Evolutionary conservation across 179 eudicot genomes (phyloP).

Genomic region (Actinidia arguta): DNA sequence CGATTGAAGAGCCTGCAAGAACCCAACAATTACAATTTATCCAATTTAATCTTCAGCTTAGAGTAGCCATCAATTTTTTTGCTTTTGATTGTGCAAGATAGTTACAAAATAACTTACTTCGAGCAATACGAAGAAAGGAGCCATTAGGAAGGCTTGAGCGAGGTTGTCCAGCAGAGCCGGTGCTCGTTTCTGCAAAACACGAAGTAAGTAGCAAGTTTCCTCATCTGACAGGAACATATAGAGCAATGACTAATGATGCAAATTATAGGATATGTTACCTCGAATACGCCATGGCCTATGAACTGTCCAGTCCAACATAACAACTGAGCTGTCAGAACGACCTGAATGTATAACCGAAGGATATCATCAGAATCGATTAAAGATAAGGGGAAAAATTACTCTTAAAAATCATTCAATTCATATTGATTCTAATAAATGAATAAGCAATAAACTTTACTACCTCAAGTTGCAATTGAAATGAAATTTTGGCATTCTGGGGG

Average conservation of each 20-base stretch:
- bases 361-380: too few species aligned
- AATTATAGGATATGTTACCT: conserved; percentile 49
- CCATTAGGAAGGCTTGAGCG: conserved; percentile 88
- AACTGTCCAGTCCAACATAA: conserved; percentile 88
- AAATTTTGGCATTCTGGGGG: too few species aligned
- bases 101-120: too few species aligned
- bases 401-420: too few species aligned
- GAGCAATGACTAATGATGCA: neutral
- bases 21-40: neutral
- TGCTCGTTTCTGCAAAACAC: conserved; percentile 77
- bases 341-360: conserved; percentile 43
- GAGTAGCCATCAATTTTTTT: too few species aligned
- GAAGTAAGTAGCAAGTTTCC: neutral
- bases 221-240: neutral
- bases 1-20: conserved; percentile 57
- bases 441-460: too few species aligned
- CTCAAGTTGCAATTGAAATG: too few species aligned
- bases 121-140: conserved; percentile 86
- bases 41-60: too few species aligned
- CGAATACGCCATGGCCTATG: conserved; percentile 91
- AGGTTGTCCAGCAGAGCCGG: conserved; percentile 94
- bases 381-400: too few species aligned
- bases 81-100: too few species aligned
- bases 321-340: conserved; percentile 76
- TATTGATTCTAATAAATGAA: too few species aligned